These are phyloP conservation scores for Umbelopsis sp. DNA, from an alignment of 192 early-diverging fungal species.

Conservation along the genomic window DNA sequence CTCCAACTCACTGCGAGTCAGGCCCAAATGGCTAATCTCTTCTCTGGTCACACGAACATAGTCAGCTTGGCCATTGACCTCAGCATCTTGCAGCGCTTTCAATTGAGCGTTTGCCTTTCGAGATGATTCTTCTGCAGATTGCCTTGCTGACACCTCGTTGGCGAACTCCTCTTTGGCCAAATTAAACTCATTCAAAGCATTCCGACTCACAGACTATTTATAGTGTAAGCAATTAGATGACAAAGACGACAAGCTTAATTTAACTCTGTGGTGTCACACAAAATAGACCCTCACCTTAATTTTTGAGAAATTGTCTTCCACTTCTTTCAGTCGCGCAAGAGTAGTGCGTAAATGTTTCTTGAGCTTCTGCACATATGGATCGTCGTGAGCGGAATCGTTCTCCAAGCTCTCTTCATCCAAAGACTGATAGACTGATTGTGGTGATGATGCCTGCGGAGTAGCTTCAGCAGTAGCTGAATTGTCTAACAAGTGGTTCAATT, in stretches of 20 bases:
- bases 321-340: slow-evolving; percentile 27
- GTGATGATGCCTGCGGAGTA: neutral
- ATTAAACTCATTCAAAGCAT: slow-evolving; percentile 42
- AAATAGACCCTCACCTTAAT: slow-evolving; percentile 34
- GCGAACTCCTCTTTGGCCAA: slow-evolving; percentile 47
- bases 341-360: slow-evolving; percentile 27
- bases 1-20: slow-evolving; percentile 25
- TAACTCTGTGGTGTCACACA: no score
- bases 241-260: no score
- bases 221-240: no score
- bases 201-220: slow-evolving; percentile 41
- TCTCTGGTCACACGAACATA: slow-evolving; percentile 21
- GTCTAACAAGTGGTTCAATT: neutral
- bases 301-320: slow-evolving; percentile 30
- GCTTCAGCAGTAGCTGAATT: neutral
- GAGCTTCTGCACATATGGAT: slow-evolving; percentile 20
- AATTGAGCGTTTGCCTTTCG: slow-evolving; percentile 27
- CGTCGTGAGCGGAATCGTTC: neutral
- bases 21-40: slow-evolving; percentile 26
- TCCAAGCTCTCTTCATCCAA: neutral
- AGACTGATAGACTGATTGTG: slow-evolving; percentile 1
- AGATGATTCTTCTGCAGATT: slow-evolving; percentile 40
- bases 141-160: slow-evolving; percentile 33
- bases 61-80: slow-evolving; percentile 1
- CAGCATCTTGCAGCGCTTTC: slow-evolving; percentile 29